Percentiles rank a stretch among this genome's conserved stretches.
Conservation (phyloP, 192 early-diverging fungal genomes). For the Chytriomyces sp. region DNA sequence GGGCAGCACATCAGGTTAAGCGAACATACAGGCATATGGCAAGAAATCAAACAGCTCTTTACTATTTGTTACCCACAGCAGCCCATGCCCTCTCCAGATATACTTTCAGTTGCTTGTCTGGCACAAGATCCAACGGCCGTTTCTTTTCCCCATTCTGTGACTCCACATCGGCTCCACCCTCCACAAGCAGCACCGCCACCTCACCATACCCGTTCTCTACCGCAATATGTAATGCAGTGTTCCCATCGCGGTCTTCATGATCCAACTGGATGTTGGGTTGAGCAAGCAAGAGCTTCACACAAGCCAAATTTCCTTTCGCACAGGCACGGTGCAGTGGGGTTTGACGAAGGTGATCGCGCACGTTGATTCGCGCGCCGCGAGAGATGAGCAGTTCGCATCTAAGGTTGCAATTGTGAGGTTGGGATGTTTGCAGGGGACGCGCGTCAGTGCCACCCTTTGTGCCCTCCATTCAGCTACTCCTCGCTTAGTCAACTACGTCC, state of each 20-base stretch:
- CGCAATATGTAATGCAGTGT: constrained; percentile 10
- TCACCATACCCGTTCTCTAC: constrained; percentile 29
- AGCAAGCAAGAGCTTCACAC: constrained; percentile 29
- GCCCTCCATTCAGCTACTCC: no score
- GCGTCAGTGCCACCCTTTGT: no score
- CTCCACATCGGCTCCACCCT: constrained; percentile 17
- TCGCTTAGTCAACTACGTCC: no score
- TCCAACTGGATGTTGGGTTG: constrained; percentile 22
- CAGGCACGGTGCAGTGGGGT: constrained; percentile 45
- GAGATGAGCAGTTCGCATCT: constrained; percentile 31
- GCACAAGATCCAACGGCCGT: constrained; percentile 34
- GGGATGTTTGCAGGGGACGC: background rate
- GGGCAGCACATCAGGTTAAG: no score
- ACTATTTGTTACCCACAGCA: no score
- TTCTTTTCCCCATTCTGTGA: constrained; percentile 39
- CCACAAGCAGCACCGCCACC: constrained; percentile 19
- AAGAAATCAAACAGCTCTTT: no score
- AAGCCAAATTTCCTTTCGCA: constrained; percentile 24
- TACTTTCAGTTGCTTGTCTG: constrained; percentile 12
- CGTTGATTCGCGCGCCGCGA: constrained; percentile 32
- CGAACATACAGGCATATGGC: no score
- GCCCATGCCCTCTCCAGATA: background rate
- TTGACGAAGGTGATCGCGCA: constrained; percentile 26
- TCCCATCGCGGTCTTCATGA: constrained; percentile 14
- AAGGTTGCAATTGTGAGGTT: background rate